Conservation (phyloP, 192 early-diverging fungal genomes). For the Mortierella claussenii region DNA sequence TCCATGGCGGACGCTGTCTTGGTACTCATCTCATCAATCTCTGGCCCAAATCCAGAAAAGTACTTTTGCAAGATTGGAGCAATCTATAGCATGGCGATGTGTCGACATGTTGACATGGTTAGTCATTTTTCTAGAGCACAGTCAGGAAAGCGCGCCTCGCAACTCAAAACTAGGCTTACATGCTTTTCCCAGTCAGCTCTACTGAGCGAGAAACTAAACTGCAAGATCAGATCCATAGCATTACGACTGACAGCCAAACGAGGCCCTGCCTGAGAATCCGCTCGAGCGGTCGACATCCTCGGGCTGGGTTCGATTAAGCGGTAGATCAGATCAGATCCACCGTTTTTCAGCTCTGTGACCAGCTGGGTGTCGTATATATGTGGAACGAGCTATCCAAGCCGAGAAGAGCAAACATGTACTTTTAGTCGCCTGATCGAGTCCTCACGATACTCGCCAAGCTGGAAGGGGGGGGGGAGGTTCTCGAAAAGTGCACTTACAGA, state of each 20-base stretch:
- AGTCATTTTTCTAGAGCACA: no score
- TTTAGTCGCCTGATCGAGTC: no score
- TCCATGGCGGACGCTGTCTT: slow-evolving; percentile 50
- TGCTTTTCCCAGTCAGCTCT: slow-evolving; percentile 54
- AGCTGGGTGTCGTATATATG: slow-evolving; percentile 50
- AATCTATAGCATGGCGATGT: slow-evolving; percentile 59
- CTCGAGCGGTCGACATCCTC: slow-evolving; percentile 4
- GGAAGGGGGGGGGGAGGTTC: not conserved
- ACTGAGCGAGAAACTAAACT: slow-evolving; percentile 43
- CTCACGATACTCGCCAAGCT: no score
- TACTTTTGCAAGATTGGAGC: slow-evolving; percentile 67
- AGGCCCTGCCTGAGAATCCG: slow-evolving; percentile 13
- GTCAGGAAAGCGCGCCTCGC: no score
- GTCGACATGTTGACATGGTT: no score
- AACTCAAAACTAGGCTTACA: slow-evolving; percentile 31
- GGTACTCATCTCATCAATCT: slow-evolving; percentile 31
- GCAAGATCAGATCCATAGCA: slow-evolving; percentile 50
- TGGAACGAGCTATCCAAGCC: slow-evolving; percentile 43
- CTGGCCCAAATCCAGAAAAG: slow-evolving; percentile 65
- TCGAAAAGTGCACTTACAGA: slow-evolving; percentile 18
- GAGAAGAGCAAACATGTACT: no score
- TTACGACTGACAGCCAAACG: slow-evolving; percentile 43
- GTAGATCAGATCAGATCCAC: slow-evolving; percentile 36
- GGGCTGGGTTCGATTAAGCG: slow-evolving; percentile 33
- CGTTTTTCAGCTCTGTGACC: slow-evolving; percentile 50